Evolutionary conservation across 805 yeast species (phyloP), one percentile per base, ranked within the genome.

Genomic region (Yarrowia divulgata): DNA sequence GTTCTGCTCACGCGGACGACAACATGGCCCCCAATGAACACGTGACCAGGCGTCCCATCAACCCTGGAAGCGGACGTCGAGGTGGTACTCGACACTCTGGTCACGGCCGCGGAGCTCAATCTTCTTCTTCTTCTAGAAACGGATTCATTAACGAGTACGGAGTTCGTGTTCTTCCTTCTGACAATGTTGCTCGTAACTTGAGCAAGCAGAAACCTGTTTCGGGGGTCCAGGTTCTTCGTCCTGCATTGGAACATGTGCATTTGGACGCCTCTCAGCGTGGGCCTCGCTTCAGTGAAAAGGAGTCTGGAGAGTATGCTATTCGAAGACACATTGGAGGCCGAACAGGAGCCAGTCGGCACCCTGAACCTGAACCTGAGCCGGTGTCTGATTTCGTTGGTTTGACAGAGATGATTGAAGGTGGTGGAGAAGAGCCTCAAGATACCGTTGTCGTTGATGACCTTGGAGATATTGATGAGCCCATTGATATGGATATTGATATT

Each of bases 81-180:
- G 40, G 43, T 8, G 29, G 32, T 18, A 1, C 7, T 32, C 37
- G 54, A 9, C 39, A 16, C 12, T 13, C 13, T 9, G 37, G n/a
- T n/a, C 29, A n/a, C 8, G 40, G 57, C 8, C 8, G 35, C 8
- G 37, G 37, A 1, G 37, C 37, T 34, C 37, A 34, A 34, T 14
- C n/a, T 9, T 12, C 42, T 5, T 12, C 42, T 2, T 4, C 58
- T 4, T 43, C 64, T 10, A 29, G 64, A 58, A 43, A 43, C 40
- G 66, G 66, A 18, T 60, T 34, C 46, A 34, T 60, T 18, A 60
- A 60, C 66, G 52, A 60, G 42, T 60, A 60, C 34, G 66, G 66
- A 12, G 66, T 60, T n/a, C 66, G 66, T 14, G 46, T 60, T 45
- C 45, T 60, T 3, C 52, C 66, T 7, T 60, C 66, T 6, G 66